These are phyloP conservation scores for Lentinus tigrinus DNA, from an alignment of 768 basidiomycete species.

Conservation along the genomic window DNA sequence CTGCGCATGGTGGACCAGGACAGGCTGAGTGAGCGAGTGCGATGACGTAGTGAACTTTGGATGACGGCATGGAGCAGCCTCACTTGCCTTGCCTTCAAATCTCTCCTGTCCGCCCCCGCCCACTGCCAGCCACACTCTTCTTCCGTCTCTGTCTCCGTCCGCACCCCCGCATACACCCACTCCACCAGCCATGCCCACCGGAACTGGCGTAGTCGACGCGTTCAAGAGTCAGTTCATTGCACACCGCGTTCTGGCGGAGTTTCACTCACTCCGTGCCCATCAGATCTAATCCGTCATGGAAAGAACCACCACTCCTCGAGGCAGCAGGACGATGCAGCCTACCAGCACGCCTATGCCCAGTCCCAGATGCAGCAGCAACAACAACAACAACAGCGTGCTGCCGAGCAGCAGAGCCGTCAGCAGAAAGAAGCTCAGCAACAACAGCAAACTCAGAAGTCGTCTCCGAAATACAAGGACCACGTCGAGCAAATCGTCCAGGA, in stretches of 20 bases:
- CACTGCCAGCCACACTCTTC: neutral
- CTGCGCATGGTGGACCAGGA: neutral
- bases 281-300: conserved; percentile 56
- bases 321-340: conserved; percentile 21
- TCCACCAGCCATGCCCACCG: conserved; percentile 51
- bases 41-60: conserved; percentile 11
- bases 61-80: conserved; percentile 18
- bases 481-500: conserved; percentile 75
- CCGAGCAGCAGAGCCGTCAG: conserved; percentile 14
- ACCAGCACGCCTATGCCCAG: conserved; percentile 5
- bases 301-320: conserved; percentile 36
- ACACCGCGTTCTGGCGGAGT: neutral
- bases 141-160: neutral
- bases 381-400: conserved; percentile 18
- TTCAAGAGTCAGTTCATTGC: conserved; percentile 70
- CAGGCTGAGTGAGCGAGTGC: neutral
- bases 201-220: conserved; percentile 70
- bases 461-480: conserved; percentile 37
- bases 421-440: conserved; percentile 27
- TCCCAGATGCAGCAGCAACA: conserved; percentile 12
- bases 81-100: conserved; percentile 12
- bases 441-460: conserved; percentile 31
- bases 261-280: conserved; percentile 1
- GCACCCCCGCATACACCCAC: conserved; percentile 4
- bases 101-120: conserved; percentile 1